Evolutionary conservation across 1,139 yeast species (phyloP), one percentile per base, ranked within the genome.

Genomic region (Geotrichum europaeum): DNA sequence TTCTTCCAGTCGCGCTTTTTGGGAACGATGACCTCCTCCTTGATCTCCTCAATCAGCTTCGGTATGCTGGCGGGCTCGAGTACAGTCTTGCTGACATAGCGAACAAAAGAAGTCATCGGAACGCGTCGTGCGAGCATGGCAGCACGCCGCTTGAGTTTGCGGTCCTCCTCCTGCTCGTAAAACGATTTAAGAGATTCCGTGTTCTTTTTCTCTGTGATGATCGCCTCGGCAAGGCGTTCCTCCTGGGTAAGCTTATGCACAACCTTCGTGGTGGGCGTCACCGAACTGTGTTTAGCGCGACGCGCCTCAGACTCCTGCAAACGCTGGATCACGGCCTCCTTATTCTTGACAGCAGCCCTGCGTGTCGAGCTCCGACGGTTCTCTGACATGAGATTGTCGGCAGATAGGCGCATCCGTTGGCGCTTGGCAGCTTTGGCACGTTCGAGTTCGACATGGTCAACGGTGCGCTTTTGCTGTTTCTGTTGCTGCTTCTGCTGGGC

Each of bases 221-320:
- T 78, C 0, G 99, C 98, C 70, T 91, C 96, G 13, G 81, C 86
- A 58, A 94, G 75, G 62, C 92, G 79, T 70, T 94, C 96, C 64
- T 87, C 96, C 68, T 94, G 96, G 0, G 99, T 91, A 71, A 88
- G 78, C 47, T 72, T 73, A 56, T 70, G 75, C 32, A 73, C 70
- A 54, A 68, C 57, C 58, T 72, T 69, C 12, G 71, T 62, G 13
- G 77, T 76, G 0, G 84, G 84, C 3, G 74, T 67, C 12, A 68
- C 69, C 47, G 47, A 40, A 40, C 47, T 40, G 54, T 72, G 70
- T 54, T 71, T 71, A 4, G 77, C 86, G 63, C 89, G 80, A 65
- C 88, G 80, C 57, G 81, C 81, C 72, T 90, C 96, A 62, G 84
- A 85, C 66, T 83, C 85, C 64, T 85, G 82, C 64, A 94, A 75